Base-by-base conservation (phyloP, 805 yeast genomes). In the Zygosaccharomyces gambellarensis region DNA sequence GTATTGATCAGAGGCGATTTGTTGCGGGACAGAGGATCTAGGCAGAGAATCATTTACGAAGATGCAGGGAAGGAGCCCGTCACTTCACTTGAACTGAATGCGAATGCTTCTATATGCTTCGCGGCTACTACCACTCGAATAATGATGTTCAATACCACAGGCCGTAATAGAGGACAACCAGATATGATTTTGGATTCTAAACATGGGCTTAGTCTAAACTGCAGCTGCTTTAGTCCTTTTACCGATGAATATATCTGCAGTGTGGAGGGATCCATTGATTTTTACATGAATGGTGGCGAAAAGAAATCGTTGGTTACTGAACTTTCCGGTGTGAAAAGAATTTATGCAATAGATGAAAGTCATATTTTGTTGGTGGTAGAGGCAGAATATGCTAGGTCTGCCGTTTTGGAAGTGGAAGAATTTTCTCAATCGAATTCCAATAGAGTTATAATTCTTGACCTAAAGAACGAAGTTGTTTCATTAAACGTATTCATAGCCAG, bases 1-100 rank as follows among this genome's bases (percentile, higher is more conserved):
- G 71, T 90, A 2, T 70, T 90, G 5, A 79, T 90, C 0, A 71
- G 98, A 53, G 99, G 99, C 7, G 98, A 94, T 65, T 66, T 94
- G 29, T 56, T 88, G 5, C 80, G 90, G 57, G 99, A 94, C 62
- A 72, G 96, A 50, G 98, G 98, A 0, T 82, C 96, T 8, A 79
- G 94, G 55, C 98, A 92, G 60, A 72, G 97, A 27, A 65, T 85
- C 0, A 82, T 90, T 0, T 87, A 82, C 62, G 87, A 85, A 50
- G 79, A 83, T 45, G 39, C 56, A 4, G 67, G 69, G 12, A 70
- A 75, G 2, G 94, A 88, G 43, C 96, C 97, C 1, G 77, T 94
- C 17, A 92, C 98, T 0, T 85, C 87, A 0, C 68, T 92, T 1
- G 77, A 78, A 27, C 79, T 90, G 56, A 74, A 67, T 43, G 54